Conservation (phyloP, 179 eudicot species). For the Actinidia chinensis region DNA sequence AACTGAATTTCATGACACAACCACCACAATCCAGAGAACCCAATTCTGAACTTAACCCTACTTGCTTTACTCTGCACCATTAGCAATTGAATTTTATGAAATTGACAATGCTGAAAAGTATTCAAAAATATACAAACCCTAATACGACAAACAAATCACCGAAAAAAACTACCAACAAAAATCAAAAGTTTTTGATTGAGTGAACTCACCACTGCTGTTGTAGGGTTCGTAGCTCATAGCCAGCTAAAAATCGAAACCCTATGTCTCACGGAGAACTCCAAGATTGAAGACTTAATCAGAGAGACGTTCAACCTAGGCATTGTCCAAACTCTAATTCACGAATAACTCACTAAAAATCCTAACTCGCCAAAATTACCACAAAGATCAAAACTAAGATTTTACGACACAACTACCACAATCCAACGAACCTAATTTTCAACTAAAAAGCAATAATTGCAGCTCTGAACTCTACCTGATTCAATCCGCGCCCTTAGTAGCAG, state of each 20-base stretch:
- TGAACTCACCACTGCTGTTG: slow-evolving; percentile 43
- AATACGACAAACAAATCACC: slow-evolving; percentile 4
- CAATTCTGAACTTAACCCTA: too few species aligned
- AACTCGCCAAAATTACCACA: too few species aligned
- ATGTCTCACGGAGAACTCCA: neutral
- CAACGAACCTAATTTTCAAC: neutral
- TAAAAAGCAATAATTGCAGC: neutral
- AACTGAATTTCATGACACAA: too few species aligned
- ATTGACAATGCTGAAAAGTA: slow-evolving; percentile 10
- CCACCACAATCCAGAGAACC: too few species aligned
- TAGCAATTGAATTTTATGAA: neutral
- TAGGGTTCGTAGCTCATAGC: slow-evolving; percentile 8
- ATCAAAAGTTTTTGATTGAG: neutral
- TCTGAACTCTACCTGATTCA: neutral
- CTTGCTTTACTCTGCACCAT: neutral
- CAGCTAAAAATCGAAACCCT: neutral
- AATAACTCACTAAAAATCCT: too few species aligned
- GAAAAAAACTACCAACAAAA: neutral
- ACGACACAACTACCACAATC: neutral
- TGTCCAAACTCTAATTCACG: too few species aligned
- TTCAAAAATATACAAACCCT: neutral
- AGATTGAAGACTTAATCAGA: neutral
- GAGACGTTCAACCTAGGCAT: neutral
- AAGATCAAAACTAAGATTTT: neutral
- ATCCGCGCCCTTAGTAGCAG: neutral